Base-by-base conservation (phyloP, 768 basidiomycete genomes). In the Xerocomus spinulosus region DNA sequence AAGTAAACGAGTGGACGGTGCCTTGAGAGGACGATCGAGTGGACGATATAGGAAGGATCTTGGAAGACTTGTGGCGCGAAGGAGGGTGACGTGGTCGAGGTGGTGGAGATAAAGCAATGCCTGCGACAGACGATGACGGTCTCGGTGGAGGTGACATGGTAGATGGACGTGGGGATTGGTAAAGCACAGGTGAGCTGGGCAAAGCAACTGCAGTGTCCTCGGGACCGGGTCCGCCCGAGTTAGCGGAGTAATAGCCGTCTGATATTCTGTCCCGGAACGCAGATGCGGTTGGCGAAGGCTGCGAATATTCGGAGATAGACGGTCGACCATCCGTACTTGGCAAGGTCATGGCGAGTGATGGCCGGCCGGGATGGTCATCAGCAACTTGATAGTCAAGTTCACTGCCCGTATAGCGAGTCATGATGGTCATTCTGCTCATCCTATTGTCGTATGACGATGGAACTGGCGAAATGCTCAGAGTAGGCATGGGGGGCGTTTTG, bases 251-350 rank as follows among this genome's bases (percentile, higher is more conserved):
- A 46, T 68, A 67, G 30, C 65, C 59, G 7, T 67, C 61, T 1
- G 67, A 69, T 57, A 55, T 63, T 44, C 66, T 78, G 54, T 87
- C 85, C 23, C 80, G 78, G 68, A 90, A 90, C n/a, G 83, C 85
- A n/a, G 87, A 88, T 6, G 75, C 81, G 4, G 86, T 85, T 2
- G 87, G 87, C 9, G 87, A 89, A 5, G 78, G 73, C 53, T 81
- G 80, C 9, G 84, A 82, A 61, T 84, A 83, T 45, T 81, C 78
- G 12, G 85, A 86, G 24, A 82, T 53, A 17, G 85, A 85, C 4
- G 71, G 77, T 33, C 82, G 73, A 15, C 59, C 57, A 12, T 63
- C 61, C 15, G 55, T 52, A 65, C 74, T 54, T 61, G 64, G 59
- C 3, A 77, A 63, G 20, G 82, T 82, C 38, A 80, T 53, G 17